These are phyloP conservation scores for Aspergillus conjunctus DNA, from an alignment of 495 filamentous ascomycete species.

Conservation along the genomic window DNA sequence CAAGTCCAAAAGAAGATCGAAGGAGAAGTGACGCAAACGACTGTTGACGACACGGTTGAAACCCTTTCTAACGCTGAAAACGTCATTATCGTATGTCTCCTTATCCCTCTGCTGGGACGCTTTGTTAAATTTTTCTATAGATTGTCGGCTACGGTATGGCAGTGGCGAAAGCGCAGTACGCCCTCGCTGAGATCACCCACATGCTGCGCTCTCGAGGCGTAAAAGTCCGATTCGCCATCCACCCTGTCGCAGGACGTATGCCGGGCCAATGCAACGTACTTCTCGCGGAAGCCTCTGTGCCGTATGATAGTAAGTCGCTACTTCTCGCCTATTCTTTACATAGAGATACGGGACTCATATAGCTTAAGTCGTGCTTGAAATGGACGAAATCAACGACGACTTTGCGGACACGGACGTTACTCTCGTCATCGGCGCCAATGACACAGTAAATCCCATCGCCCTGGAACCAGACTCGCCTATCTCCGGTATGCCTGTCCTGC, in stretches of 20 bases:
- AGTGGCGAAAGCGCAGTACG: conserved; percentile 84
- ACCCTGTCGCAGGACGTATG: conserved; percentile 82
- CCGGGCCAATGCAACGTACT: conserved; percentile 86
- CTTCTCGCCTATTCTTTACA: not conserved
- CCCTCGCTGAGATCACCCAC: conserved; percentile 74
- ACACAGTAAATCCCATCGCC: conserved; percentile 83
- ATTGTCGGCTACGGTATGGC: conserved; percentile 86
- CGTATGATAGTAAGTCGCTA: conserved; percentile 66
- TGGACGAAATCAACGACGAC: conserved; percentile 91
- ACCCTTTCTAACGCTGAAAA: conserved; percentile 68
- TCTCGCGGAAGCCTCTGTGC: conserved; percentile 77
- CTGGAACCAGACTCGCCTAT: conserved; percentile 76
- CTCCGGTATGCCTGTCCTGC: conserved; percentile 82
- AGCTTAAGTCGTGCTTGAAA: conserved; percentile 66
- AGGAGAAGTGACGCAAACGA: conserved; percentile 69
- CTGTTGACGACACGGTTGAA: conserved; percentile 73
- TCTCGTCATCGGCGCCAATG: conserved; percentile 82
- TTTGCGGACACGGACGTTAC: conserved; percentile 81
- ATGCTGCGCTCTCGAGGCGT: conserved; percentile 68
- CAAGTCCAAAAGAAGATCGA: conserved; percentile 64
- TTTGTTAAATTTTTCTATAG: conserved; percentile 21
- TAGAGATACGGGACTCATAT: conserved; percentile 20
- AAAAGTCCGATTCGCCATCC: conserved; percentile 83
- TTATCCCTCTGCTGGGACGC: too few species aligned
- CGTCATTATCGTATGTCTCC: conserved; percentile 64